These are phyloP conservation scores for Wakefieldia striispora DNA, from an alignment of 768 basidiomycete genomes.

Conservation along the genomic window DNA sequence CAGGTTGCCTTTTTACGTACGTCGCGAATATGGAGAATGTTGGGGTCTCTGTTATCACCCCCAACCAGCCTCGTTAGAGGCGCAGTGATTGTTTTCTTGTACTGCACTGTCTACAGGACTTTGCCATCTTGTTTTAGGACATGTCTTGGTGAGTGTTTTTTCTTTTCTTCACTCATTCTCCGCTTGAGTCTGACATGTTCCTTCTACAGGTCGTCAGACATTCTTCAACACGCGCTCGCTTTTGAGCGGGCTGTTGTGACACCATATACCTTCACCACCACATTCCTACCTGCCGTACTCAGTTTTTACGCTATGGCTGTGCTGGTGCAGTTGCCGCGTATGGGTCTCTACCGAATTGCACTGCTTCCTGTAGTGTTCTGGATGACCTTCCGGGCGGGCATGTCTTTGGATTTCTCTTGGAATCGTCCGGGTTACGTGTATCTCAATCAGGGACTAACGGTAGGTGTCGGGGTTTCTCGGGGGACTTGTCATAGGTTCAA, in stretches of 20 bases:
- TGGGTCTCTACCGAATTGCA: slow-evolving; percentile 42
- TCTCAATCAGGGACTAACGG: slow-evolving; percentile 23
- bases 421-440: slow-evolving; percentile 8
- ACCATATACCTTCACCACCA: slow-evolving; percentile 31
- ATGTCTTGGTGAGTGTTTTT: slow-evolving; percentile 16
- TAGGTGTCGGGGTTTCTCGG: slow-evolving; percentile 4
- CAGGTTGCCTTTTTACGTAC: no score
- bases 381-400: slow-evolving; percentile 39
- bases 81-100: background rate
- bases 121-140: background rate
- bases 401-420: slow-evolving; percentile 25
- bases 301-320: slow-evolving; percentile 52
- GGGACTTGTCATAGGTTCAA: background rate
- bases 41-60: no score
- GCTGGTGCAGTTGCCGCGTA: slow-evolving; percentile 48
- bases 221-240: slow-evolving; percentile 11
- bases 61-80: no score
- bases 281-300: slow-evolving; percentile 41
- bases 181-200: background rate
- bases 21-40: no score
- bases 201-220: slow-evolving; percentile 4
- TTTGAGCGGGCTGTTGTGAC: slow-evolving; percentile 20
- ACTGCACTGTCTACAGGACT: background rate
- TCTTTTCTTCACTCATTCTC: background rate
- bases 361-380: slow-evolving; percentile 50